These are phyloP conservation scores for Biscogniauxia mediterranea DNA, from an alignment of 2,329 filamentous ascomycete genomes.

Conservation along the genomic window DNA sequence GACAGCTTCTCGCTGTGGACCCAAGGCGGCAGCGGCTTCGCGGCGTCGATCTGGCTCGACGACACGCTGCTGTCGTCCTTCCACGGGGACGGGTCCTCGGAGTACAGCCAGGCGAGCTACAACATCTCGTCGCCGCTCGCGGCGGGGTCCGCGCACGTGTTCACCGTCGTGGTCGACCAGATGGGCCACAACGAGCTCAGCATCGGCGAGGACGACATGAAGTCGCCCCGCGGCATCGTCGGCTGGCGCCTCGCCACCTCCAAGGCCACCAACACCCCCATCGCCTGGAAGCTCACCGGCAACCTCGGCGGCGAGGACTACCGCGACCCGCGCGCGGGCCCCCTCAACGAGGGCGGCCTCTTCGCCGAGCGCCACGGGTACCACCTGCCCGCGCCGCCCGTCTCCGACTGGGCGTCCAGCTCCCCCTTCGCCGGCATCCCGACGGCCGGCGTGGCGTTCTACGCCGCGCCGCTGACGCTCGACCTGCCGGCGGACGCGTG, in stretches of 20 bases:
- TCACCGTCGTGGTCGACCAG: conserved; percentile 72
- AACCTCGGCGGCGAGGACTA: conserved; percentile 67
- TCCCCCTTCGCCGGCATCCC: conserved; percentile 39
- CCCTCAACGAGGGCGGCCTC: conserved; percentile 65
- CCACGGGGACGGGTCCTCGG: conserved; percentile 13
- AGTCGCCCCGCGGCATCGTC: conserved; percentile 62
- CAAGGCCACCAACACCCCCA: conserved; percentile 19
- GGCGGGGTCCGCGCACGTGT: conserved; percentile 52
- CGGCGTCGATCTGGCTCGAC: conserved; percentile 67
- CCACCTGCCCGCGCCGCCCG: conserved; percentile 55
- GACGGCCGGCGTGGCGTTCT: conserved; percentile 57
- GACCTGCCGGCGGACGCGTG: conserved; percentile 49
- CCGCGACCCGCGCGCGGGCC: conserved; percentile 56
- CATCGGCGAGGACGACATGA: conserved; percentile 59
- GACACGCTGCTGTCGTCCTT: conserved; percentile 57
- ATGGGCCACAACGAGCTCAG: conserved; percentile 65
- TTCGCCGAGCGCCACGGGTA: conserved; percentile 63
- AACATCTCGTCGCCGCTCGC: conserved; percentile 52
- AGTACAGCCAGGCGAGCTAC: conserved; percentile 30
- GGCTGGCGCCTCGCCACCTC: conserved; percentile 49
- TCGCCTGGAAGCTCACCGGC: conserved; percentile 66
- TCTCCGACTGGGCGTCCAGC: conserved; percentile 39
- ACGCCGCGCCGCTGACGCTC: conserved; percentile 53
- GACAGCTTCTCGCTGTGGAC: conserved; percentile 55
- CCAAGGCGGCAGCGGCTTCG: conserved; percentile 67